Base-by-base conservation (phyloP, 352 stramenopile species). In the Phytophthora citricola region DNA sequence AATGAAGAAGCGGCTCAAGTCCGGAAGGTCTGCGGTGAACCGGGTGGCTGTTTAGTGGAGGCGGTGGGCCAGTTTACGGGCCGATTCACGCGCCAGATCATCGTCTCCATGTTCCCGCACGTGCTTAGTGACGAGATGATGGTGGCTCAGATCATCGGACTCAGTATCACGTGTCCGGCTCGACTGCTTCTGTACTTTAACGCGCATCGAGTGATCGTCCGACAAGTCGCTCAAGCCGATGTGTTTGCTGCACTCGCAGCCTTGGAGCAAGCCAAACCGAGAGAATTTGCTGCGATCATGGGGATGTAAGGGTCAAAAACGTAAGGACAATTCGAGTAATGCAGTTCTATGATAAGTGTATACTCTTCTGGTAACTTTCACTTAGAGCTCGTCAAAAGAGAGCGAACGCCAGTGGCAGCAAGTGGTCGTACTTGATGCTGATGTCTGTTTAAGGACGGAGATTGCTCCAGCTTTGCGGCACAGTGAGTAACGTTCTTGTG, bases 401-500 rank as follows among this genome's bases (percentile, higher is more conserved):
- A 76, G 2, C 58, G 71, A 24, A 79, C 63, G 10, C 62, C 63
- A 8, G 38, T 17, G 5, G 29, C 22, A 22, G 34, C 17, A 24
- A 62, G 34, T 22, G 58, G n/a, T 14, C 47, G 41, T 10, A 20
- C 29, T 38, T 34, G 39, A 11, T 15, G 8, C 3, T 36, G 15
- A 26, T 46, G 9, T 24, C 17, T 61, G 41, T 14, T 31, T 34
- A 43, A 38, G 17, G 12, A 49, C 72, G 49, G 31, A 61, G 27
- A 34, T 8, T 63, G 68, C 54, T 84, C 71, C 47, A 84, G 66
- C 17, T 71, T 81, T 32, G 69, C 64, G 31, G 72, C 63, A 17
- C 79, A 86, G 10, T 54, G 55, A 5, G 66, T 64, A 4, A 76
- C 57, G 17, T 27, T 75, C 53, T 84, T 83, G 56, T 87, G 81